Conservation (phyloP, 495 filamentous ascomycete species). For the Penicillium parvum region DNA sequence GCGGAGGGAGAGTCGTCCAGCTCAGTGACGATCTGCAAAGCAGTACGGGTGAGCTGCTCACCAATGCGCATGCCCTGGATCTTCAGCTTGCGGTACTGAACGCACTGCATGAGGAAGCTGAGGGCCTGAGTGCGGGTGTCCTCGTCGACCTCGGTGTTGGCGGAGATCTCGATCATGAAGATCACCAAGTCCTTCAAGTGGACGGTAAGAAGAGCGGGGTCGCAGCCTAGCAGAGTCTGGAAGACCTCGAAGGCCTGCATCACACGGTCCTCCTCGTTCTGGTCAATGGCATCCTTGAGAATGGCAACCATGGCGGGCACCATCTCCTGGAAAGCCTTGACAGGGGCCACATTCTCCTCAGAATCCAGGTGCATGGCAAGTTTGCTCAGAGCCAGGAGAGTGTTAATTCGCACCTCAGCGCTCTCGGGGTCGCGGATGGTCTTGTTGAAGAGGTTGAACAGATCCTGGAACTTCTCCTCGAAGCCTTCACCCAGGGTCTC, state of each 20-base stretch:
- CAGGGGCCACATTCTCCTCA: conserved; percentile 70
- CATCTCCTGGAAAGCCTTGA: conserved; percentile 68
- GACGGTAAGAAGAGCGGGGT: conserved; percentile 72
- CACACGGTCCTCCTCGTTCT: conserved; percentile 75
- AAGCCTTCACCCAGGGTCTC: conserved; percentile 79
- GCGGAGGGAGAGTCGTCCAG: conserved; percentile 63
- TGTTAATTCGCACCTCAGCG: conserved; percentile 88
- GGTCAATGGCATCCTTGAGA: conserved; percentile 74
- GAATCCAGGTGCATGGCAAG: conserved; percentile 82
- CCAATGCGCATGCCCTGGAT: conserved; percentile 82
- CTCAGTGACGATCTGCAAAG: conserved; percentile 83
- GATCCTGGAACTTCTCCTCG: conserved; percentile 66
- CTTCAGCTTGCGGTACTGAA: conserved; percentile 91
- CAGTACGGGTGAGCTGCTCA: conserved; percentile 78
- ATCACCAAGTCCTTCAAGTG: conserved; percentile 88
- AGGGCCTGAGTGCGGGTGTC: conserved; percentile 86
- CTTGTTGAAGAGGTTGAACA: conserved; percentile 78
- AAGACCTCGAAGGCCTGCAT: conserved; percentile 95
- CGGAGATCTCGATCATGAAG: conserved; percentile 88
- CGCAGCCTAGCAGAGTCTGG: conserved; percentile 89
- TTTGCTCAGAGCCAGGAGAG: conserved; percentile 85
- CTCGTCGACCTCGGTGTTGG: conserved; percentile 68
- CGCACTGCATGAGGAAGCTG: conserved; percentile 86
- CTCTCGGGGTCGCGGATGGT: conserved; percentile 91
- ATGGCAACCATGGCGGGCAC: conserved; percentile 87